A percentile compares a stretch with the other conserved stretches of the same genome.
phyloP scores from a whole-genome alignment of 1,139 yeast species.

The Hyphopichia pseudoburtonii region DNA sequence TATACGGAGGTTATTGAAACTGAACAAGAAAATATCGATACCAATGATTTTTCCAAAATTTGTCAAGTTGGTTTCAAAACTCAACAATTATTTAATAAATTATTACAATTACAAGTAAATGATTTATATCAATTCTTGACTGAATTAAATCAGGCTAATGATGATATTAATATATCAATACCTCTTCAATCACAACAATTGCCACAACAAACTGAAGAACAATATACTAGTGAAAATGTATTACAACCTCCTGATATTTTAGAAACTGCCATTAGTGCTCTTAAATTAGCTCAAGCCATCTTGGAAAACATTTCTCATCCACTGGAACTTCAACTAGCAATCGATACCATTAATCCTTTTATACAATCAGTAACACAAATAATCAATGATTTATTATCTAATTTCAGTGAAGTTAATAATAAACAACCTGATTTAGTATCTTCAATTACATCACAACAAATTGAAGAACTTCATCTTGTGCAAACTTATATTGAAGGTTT shows the following conservation, averaged over 20 bases:
- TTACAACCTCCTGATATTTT: constrained; percentile 40
- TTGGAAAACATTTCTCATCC: constrained; percentile 22
- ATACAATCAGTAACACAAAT: constrained; percentile 20
- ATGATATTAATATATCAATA: not conserved
- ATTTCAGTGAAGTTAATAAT: constrained; percentile 21
- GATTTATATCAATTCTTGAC: constrained; percentile 27
- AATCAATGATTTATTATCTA: constrained; percentile 21
- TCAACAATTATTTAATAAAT: constrained; percentile 15
- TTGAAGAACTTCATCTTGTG: constrained; percentile 24
- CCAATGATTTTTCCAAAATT: constrained; percentile 13
- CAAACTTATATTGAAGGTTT: constrained; percentile 24
- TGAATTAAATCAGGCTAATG: constrained; percentile 21
- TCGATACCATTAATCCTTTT: constrained; percentile 17
- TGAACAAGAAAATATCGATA: constrained; percentile 17
- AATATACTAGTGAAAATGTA: constrained; percentile 26
- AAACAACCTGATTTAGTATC: constrained; percentile 24
- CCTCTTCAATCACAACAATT: not conserved
- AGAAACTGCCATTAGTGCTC: constrained; percentile 35
- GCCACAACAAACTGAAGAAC: constrained; percentile 15
- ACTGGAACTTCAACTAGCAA: constrained; percentile 4
- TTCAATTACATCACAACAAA: constrained; percentile 22
- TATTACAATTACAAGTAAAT: constrained; percentile 22
- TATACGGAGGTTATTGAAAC: constrained; percentile 49
- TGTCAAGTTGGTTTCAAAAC: constrained; percentile 19
- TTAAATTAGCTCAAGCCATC: constrained; percentile 30